Conservation (phyloP, 306 rosid species). For the Benincasa hispida region DNA sequence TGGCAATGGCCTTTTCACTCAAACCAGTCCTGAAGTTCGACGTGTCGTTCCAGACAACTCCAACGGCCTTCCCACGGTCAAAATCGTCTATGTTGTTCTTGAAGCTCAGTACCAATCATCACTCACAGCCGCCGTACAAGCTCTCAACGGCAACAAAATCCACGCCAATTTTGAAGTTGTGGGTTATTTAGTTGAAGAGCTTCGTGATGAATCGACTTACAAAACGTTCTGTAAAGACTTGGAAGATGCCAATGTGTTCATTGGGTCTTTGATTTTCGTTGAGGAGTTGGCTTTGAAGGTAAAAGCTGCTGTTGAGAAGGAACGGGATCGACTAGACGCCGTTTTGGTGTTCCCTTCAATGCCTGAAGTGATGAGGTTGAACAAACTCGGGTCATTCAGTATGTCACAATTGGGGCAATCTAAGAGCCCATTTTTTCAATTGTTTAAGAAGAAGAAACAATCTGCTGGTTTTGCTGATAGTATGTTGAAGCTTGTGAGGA, state of each 20-base stretch:
- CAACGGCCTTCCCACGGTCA: constrained; percentile 53
- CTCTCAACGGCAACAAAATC: constrained; percentile 36
- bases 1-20: constrained; percentile 94
- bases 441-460: constrained; percentile 70
- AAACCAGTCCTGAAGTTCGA: constrained; percentile 82
- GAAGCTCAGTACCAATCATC: constrained; percentile 98
- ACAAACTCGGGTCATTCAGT: constrained; percentile 78
- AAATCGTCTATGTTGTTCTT: constrained; percentile 76
- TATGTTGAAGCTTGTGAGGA: constrained; percentile 94
- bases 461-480: constrained; percentile 93
- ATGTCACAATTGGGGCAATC: constrained; percentile 95
- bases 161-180: constrained; percentile 71
- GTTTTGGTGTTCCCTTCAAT: constrained; percentile 95
- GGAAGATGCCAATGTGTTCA: constrained; percentile 79
- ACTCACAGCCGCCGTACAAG: constrained; percentile 61
- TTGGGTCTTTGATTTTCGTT: constrained; percentile 86
- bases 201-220: constrained; percentile 43
- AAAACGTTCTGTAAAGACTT: constrained; percentile 62
- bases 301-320: constrained; percentile 75
- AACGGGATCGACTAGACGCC: constrained; percentile 83
- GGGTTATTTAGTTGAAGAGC: constrained; percentile 94
- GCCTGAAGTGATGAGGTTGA: constrained; percentile 98
- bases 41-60: constrained; percentile 64
- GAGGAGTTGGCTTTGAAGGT: constrained; percentile 91
- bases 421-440: constrained; percentile 80